A percentile compares a stretch with the other conserved stretches of the same genome.
Evolutionary conservation across 306 rosid species (phyloP).

Genomic region (Quercus aquifolioides): DNA sequence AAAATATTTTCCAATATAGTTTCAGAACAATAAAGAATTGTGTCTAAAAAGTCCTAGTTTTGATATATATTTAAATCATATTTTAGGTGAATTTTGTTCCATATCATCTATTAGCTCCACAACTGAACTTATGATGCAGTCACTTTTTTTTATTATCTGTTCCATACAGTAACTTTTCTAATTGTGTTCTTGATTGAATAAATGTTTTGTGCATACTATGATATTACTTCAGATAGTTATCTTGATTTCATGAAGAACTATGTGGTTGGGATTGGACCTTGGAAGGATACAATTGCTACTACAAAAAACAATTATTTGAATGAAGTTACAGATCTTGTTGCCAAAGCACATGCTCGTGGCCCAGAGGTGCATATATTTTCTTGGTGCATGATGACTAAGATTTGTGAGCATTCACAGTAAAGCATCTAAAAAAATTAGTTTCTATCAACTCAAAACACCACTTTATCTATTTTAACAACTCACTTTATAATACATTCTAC

Average conservation of each 20-base stretch:
- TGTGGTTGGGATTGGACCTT: slow-evolving; percentile 88
- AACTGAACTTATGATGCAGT: too few species aligned
- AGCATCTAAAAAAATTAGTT: too few species aligned
- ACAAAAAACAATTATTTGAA: slow-evolving; percentile 46
- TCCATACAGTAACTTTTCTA: background rate
- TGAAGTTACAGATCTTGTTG: slow-evolving; percentile 62
- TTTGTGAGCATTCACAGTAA: too few species aligned
- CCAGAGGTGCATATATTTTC: slow-evolving; percentile 52
- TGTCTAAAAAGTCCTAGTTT: too few species aligned
- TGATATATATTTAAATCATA: too few species aligned
- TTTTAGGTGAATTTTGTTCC: too few species aligned
- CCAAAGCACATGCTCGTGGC: slow-evolving; percentile 74
- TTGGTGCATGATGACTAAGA: background rate
- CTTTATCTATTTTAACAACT: too few species aligned
- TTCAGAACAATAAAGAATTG: too few species aligned
- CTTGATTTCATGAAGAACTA: slow-evolving; percentile 58
- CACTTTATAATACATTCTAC: too few species aligned
- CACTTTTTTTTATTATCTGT: background rate
- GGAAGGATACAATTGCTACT: slow-evolving; percentile 80
- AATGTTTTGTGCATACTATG: slow-evolving; percentile 56
- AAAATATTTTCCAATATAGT: too few species aligned
- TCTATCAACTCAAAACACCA: too few species aligned
- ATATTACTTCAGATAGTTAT: slow-evolving; percentile 76
- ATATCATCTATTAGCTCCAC: too few species aligned
- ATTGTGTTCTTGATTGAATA: background rate